Conservation (phyloP, 148 eudicot genomes). For the Vaccinium darrowii region DNA sequence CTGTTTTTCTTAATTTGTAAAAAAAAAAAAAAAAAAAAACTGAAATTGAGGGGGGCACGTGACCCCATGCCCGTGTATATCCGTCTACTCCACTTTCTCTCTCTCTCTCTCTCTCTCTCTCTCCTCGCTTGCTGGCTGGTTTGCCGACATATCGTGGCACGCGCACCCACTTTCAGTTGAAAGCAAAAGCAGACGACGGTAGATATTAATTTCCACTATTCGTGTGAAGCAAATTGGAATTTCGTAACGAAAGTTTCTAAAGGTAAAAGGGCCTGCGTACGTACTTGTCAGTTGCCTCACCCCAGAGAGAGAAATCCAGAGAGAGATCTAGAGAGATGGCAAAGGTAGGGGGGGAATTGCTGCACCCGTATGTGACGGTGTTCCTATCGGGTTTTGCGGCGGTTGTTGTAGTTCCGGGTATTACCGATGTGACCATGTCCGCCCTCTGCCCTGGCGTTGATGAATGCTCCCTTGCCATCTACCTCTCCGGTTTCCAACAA, state of each 20-base stretch:
- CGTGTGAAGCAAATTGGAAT: not conserved
- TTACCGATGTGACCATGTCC: constrained; percentile 75
- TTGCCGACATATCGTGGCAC: not conserved
- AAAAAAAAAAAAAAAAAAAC: no score
- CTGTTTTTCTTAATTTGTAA: no score
- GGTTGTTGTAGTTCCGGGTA: constrained; percentile 55
- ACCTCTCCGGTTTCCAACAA: constrained; percentile 79
- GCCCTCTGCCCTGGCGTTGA: constrained; percentile 86
- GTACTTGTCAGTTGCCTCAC: not conserved
- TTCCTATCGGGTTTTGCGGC: constrained; percentile 51
- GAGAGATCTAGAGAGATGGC: constrained; percentile 26
- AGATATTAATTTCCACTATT: constrained; percentile 1
- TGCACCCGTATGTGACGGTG: constrained; percentile 67
- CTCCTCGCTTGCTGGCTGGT: not conserved
- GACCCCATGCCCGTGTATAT: no score
- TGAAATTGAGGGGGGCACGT: no score
- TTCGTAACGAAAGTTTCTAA: not conserved
- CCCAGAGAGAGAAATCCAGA: not conserved
- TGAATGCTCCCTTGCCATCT: constrained; percentile 83
- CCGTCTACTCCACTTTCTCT: not conserved
- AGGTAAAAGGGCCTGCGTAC: not conserved
- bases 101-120: not conserved
- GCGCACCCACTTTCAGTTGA: not conserved
- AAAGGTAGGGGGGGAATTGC: constrained; percentile 34
- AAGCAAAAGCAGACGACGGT: not conserved